These are phyloP conservation scores for Eucalyptus marginata DNA, from an alignment of 345 rosid genomes.

Conservation along the genomic window DNA sequence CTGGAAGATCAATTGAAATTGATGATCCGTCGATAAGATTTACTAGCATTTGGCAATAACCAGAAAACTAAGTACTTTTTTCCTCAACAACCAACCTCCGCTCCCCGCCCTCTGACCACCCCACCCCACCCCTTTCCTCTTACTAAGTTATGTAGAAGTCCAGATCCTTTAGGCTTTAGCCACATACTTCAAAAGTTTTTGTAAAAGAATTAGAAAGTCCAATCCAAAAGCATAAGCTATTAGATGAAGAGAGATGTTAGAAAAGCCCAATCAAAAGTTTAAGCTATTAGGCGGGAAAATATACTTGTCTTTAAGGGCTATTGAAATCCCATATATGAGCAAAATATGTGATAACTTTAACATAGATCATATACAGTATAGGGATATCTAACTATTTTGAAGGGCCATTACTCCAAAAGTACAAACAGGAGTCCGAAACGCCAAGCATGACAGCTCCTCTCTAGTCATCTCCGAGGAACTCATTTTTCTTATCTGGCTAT, in stretches of 20 bases:
- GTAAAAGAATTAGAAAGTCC: neutral
- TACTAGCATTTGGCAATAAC: neutral
- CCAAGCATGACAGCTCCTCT: neutral
- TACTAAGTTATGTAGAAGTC: neutral
- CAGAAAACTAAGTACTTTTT: neutral
- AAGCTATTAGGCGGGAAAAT: neutral
- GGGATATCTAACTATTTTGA: neutral
- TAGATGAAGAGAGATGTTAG: neutral
- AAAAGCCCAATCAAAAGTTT: neutral
- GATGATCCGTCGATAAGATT: neutral
- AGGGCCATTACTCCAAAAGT: neutral
- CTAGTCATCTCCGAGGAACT: neutral
- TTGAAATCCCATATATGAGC: neutral
- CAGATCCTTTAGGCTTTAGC: neutral
- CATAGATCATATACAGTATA: neutral
- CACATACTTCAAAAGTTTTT: neutral
- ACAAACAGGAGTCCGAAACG: neutral
- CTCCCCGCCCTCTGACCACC: no score
- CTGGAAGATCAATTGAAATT: neutral
- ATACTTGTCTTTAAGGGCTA: neutral
- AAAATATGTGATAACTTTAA: neutral
- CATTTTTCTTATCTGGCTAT: neutral
- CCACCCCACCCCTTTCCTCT: neutral
- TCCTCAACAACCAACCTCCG: neutral
- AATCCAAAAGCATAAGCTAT: neutral